Base-by-base conservation (phyloP, 2,329 filamentous ascomycete genomes). In the Calonectria hongkongensis region DNA sequence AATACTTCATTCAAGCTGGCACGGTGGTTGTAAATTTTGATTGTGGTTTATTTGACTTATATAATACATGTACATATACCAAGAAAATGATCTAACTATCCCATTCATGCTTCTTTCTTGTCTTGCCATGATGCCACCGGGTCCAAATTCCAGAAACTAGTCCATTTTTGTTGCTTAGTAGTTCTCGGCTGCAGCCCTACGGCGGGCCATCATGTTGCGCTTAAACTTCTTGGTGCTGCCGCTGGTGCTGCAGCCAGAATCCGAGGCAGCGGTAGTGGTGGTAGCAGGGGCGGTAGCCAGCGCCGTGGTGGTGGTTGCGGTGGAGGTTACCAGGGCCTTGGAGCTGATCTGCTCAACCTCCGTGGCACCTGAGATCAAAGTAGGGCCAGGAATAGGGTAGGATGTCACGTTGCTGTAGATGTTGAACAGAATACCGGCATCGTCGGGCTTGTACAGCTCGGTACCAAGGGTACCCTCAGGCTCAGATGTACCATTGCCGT, bases 401-500 rank as follows among this genome's bases (percentile, higher is more conserved):
- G 72, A 70, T 45, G 58, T 75, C 58, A 78, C 65, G 50, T 69
- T 73, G 43, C 45, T 76, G 78, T 82, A 83, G 66, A 81, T 79
- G 79, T 83, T 82, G 78, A 83, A 82, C 50, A 78, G 67, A 70
- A 84, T 83, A 60, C 82, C 82, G 47, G 77, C 71, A 25, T 84
- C 81, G 13, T 74, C 72, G 56, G 78, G 48, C 62, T 72, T 81
- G 78, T 83, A 79, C 30, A 83, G 80, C 63, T 79, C 75, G 50
- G 81, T 82, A 39, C 78, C 83, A 16, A 84, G 78, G 33, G 80
- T 80, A 67, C 83, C 83, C 36, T 75, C 77, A 36, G 83, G 82
- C 60, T 78, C 81, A 27, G 83, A 83, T 39, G 81, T 79, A 43
- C 84, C 84, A 33, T 82, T 82, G 18, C 87, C 87, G 63, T 82